These are phyloP conservation scores for Scytalidium lignicola DNA, from an alignment of 2,329 filamentous ascomycete genomes.

Conservation along the genomic window DNA sequence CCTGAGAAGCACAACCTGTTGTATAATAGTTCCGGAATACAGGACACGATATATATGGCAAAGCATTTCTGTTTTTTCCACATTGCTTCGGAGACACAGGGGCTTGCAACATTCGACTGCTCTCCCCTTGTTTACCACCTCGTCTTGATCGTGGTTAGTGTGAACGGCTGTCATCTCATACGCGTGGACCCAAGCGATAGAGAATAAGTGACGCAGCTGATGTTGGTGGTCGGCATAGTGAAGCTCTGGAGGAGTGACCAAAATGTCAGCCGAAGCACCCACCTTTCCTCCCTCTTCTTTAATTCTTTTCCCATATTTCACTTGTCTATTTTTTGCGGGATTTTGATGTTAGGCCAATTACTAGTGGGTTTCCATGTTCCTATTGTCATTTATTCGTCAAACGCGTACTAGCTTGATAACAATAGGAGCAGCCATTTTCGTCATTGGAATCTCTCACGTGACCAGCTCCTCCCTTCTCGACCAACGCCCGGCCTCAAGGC, in stretches of 20 bases:
- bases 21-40: conserved; percentile 26
- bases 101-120: background rate
- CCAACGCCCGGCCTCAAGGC: background rate
- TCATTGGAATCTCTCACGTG: background rate
- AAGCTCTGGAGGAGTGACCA: background rate
- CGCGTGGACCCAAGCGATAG: background rate
- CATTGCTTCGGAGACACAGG: background rate
- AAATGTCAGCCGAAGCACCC: background rate
- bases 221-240: background rate
- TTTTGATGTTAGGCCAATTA: background rate
- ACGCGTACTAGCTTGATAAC: background rate
- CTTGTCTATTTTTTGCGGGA: background rate
- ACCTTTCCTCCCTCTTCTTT: background rate
- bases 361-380: background rate
- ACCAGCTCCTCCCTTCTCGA: background rate
- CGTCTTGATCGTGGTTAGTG: background rate
- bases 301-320: background rate
- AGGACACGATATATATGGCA: conserved; percentile 19
- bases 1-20: conserved; percentile 14
- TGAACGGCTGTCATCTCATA: background rate
- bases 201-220: background rate
- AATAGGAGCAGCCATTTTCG: background rate
- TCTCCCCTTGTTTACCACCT: background rate
- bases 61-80: conserved; percentile 7
- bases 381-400: background rate